Conservation (phyloP, 2,329 filamentous ascomycete species). For the Diaporthe velutina region DNA sequence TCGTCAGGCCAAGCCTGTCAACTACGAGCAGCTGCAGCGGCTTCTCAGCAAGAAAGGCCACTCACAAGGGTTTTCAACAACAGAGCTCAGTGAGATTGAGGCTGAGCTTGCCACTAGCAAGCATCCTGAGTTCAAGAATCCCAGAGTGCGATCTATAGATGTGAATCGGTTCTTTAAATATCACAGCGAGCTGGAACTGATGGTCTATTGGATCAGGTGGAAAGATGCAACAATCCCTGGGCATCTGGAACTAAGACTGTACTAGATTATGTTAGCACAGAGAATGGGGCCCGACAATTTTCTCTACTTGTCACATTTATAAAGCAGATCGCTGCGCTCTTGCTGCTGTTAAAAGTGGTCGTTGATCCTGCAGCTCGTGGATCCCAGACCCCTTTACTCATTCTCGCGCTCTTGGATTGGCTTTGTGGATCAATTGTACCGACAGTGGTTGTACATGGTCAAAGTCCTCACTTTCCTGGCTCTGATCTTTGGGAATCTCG, state of each 20-base stretch:
- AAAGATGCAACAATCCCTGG: neutral
- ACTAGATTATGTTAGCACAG: neutral
- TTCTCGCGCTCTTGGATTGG: neutral
- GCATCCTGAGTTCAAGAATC: neutral
- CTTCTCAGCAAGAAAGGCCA: neutral
- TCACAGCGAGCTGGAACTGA: neutral
- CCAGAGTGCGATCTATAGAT: neutral
- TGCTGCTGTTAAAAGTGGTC: no score
- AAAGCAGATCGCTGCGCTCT: no score
- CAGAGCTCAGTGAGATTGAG: neutral
- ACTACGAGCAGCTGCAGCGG: neutral
- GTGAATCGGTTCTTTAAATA: neutral
- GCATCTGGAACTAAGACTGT: neutral
- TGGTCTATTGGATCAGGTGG: neutral
- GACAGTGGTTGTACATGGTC: neutral
- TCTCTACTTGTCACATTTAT: no score
- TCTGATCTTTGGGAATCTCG: neutral
- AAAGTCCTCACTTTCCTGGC: neutral
- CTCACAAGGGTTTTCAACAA: neutral
- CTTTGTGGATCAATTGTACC: neutral
- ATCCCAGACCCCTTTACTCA: no score
- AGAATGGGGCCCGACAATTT: no score
- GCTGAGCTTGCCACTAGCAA: neutral
- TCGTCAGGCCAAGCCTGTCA: neutral
- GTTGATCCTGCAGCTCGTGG: no score